Evolutionary conservation across 371 early-diverging fungal species (phyloP), one percentile per base, ranked within the genome.

Genomic region (Apophysomyces sp.): DNA sequence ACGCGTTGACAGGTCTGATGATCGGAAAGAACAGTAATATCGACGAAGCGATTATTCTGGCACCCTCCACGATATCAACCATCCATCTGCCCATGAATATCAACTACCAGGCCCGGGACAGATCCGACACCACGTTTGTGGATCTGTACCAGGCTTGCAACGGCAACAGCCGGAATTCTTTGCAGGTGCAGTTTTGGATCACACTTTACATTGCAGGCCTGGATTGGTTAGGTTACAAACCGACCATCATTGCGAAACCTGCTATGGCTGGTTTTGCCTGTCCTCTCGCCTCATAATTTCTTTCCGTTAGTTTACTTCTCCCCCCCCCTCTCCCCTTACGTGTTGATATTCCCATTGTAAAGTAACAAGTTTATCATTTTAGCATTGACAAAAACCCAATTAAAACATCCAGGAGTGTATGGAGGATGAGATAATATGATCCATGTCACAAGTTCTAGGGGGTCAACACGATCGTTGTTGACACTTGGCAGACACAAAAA

Each of bases 171-270:
- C 16, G 27, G 12, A 39, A 58, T 7, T 40, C 71, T 13, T 28
- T 73, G 15, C 65, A 66, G 8, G 41, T 77, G 4, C 71, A 73
- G 18, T 71, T 77, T 52, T 67, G 71, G 69, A 61, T 77, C 24
- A 71, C 73, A 2, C 15, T 77, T 13, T 57, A 71, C 59, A 57
- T 73, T 21, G 63, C 58, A 61, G 68, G 66, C 11, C 32, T 73
- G 29, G 73, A 73, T 53, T 73, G 73, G 74, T 40, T 63, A 15
- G 65, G 65, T 4, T 73, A 68, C 40, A 65, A 64, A n/a, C 74
- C 77, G 15, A 71, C 69, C 9, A 34, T 73, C 4, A 65, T 71
- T 29, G 71, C 71, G 27, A 65, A 58, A 15, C 65, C 69, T 58
- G 69, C 62, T 8, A 39, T 55, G n/a, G 58, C 59, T 34, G 69